phyloP scores from a whole-genome alignment of 192 early-diverging fungal genomes.

The Anaeromyces robustus region DNA sequence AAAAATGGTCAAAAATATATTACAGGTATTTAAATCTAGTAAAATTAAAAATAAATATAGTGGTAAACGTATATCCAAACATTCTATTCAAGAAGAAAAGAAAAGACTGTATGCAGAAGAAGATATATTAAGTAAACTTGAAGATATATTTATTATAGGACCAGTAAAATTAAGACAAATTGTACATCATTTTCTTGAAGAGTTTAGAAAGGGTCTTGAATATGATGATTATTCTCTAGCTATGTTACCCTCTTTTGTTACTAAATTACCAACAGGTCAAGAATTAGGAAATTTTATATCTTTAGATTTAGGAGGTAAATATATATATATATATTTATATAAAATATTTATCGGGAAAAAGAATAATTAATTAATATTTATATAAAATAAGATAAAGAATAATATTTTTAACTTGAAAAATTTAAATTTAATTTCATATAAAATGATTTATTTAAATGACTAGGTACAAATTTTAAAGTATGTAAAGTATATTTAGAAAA shows the following conservation, averaged over 20 bases:
- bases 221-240: background rate
- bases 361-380: no score
- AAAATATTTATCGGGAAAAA: no score
- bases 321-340: no score
- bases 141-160: background rate
- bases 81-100: background rate
- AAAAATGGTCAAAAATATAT: background rate
- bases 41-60: background rate
- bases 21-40: background rate
- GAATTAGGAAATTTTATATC: background rate
- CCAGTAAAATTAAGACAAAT: background rate
- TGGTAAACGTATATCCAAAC: background rate
- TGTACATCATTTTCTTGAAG: background rate
- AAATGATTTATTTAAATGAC: background rate
- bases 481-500: background rate
- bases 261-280: background rate
- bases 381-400: no score
- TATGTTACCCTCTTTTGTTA: background rate
- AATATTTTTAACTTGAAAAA: no score
- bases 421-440: no score
- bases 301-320: background rate
- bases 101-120: background rate
- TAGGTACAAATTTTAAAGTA: background rate
- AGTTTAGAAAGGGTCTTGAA: background rate
- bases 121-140: background rate